Base-by-base conservation (phyloP, 768 basidiomycete species). In the Lyophyllum decastes region DNA sequence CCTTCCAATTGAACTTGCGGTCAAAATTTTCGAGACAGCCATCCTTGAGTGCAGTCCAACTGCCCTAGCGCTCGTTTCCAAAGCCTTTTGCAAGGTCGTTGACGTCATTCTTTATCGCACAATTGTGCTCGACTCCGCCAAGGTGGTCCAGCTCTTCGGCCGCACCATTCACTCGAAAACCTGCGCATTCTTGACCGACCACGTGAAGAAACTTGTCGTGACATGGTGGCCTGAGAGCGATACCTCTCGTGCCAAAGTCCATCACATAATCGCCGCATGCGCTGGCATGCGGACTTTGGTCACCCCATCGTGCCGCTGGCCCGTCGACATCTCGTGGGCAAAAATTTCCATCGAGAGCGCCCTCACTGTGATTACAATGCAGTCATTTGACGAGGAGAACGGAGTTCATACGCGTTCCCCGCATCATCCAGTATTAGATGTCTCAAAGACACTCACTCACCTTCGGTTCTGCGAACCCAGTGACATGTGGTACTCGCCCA, bases 381-480 rank as follows among this genome's bases (percentile, higher is more conserved):
- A 67, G 45, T 66, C 69, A 11, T 68, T 68, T 58, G 69, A 70
- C 53, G 57, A 55, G 17, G 27, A 53, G 45, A 30, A 64, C 49
- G 17, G 46, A 22, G 21, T 35, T 19, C 33, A 55, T 38, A 22
- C 51, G 33, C 40, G 45, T 47, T 26, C 33, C 16, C 14, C 44
- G 38, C 41, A 52, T 12, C 44, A 48, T 44, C 50, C 58, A 51
- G 40, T 44, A 46, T 27, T 49, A n/a, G 35, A 38, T 12, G 35
- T 45, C 19, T 68, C 64, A 7, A 53, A 60, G 49, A 61, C 69
- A 41, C 58, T 77, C 43, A 73, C 74, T 2, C 73, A 73, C 60
- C 71, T 79, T 3, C 71, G 75, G 9, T 67, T 79, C 54, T 73
- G 73, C 38, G 76, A 78, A 59, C 77, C 77, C 1, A 64, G 72